Percentiles rank a stretch among this genome's conserved stretches.
Evolutionary conservation across 129 eudicot genomes (phyloP).

Genomic region (Lactuca sativa): DNA sequence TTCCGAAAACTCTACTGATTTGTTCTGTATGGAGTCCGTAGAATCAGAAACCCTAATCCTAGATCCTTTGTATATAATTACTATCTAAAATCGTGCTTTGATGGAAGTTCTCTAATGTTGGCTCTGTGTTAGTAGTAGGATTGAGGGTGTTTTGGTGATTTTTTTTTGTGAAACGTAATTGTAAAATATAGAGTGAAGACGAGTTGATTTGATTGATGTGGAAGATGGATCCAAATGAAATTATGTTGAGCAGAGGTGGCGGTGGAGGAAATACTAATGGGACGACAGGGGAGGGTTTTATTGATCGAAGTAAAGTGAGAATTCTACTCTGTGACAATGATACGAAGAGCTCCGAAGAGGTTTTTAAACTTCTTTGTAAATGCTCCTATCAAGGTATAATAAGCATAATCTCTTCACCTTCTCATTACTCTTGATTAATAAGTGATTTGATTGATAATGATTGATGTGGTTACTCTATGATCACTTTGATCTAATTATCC

Average conservation of each 20-base stretch:
- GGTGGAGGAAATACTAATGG: constrained; percentile 39
- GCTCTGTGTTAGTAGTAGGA: constrained; percentile 15
- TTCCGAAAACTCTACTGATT: constrained; percentile 13
- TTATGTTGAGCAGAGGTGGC: constrained; percentile 30
- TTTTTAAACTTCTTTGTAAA: constrained; percentile 67
- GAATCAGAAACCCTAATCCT: constrained; percentile 23
- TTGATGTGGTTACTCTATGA: not conserved
- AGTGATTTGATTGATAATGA: not conserved
- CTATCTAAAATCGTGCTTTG: constrained; percentile 1
- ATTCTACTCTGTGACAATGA: constrained; percentile 91
- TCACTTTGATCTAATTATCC: not conserved
- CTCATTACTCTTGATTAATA: not conserved
- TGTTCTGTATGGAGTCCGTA: constrained; percentile 15
- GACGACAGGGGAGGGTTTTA: constrained; percentile 72
- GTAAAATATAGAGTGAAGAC: not conserved
- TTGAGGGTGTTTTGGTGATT: constrained; percentile 18
- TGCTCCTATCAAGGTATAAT: constrained; percentile 95
- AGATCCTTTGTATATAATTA: constrained; percentile 14
- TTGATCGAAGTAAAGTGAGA: constrained; percentile 94
- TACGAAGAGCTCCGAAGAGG: constrained; percentile 73
- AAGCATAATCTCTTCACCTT: not conserved
- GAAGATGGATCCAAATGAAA: constrained; percentile 47
- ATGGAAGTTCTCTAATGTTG: constrained; percentile 45
- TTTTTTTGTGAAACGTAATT: constrained; percentile 9
- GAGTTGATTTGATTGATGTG: constrained; percentile 24